phyloP scores from a whole-genome alignment of 1,139 yeast species.

The Blastobotrys illinoisensis region DNA sequence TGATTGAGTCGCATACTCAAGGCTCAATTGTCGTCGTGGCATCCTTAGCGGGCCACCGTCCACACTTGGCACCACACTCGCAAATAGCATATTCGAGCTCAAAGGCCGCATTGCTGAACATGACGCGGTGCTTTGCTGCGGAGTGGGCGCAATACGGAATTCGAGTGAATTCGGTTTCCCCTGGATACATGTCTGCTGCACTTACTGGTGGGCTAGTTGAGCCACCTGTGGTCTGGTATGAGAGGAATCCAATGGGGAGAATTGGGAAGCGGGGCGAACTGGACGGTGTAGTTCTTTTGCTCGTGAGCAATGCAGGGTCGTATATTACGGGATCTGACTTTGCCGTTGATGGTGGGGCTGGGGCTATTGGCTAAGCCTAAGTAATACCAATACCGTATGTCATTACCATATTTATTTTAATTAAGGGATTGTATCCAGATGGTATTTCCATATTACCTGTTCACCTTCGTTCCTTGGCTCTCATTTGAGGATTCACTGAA shows the following conservation, averaged over 20 bases:
- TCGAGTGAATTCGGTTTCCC: constrained; percentile 71
- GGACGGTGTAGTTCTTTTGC: constrained; percentile 73
- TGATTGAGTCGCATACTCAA: constrained; percentile 8
- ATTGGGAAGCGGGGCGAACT: constrained; percentile 57
- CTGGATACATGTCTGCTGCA: constrained; percentile 64
- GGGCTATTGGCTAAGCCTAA: not conserved
- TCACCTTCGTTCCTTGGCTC: too few relatives aligned
- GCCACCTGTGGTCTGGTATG: constrained; percentile 3
- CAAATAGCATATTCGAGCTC: constrained; percentile 49
- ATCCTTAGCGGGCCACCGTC: constrained; percentile 10
- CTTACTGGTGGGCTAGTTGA: constrained; percentile 25
- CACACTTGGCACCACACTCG: constrained; percentile 19
- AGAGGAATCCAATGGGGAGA: constrained; percentile 8
- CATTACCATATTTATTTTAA: not conserved
- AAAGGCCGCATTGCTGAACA: constrained; percentile 47
- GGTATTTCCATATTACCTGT: too few relatives aligned
- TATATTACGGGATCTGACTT: constrained; percentile 76
- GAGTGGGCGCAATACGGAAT: constrained; percentile 50
- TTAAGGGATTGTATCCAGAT: too few relatives aligned
- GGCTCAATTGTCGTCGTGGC: constrained; percentile 12
- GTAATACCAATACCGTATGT: not conserved
- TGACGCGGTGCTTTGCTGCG: constrained; percentile 49
- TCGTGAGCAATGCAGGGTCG: constrained; percentile 72
- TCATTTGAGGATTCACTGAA: too few relatives aligned
- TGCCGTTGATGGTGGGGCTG: constrained; percentile 69